Base-by-base conservation (phyloP, 768 basidiomycete species). In the Lactifluus hygrophoroides region DNA sequence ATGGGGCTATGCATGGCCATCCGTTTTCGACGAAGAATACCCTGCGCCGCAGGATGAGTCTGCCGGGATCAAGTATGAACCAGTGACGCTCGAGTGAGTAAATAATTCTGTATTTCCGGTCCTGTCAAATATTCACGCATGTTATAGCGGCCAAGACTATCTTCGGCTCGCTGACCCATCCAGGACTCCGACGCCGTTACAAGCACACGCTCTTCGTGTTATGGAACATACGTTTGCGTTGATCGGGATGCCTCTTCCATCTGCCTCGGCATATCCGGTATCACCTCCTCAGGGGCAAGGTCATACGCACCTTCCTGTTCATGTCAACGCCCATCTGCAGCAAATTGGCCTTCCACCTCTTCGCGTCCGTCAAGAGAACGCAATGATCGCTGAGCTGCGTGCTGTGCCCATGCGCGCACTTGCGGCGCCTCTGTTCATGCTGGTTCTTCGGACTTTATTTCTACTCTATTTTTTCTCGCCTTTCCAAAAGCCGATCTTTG, bases 1-100 rank as follows among this genome's bases (percentile, higher is more conserved):
- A 10, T 62, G 67, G 52, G 75, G 77, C 35, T 77, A 72, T 52
- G 38, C 65, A 19, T 80, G 78, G 78, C 78, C 78, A 13, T 54
- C 68, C 16, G 62, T 77, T 19, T 66, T 79, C 25, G 79, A 80
- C 38, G 67, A 69, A 32, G 67, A 65, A n/a, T 60, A 50, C 32
- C 64, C 64, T 16, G 32, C 61, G 28, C 38, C 45, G 3, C 45
- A 60, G 43, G 57, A 56, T 17, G 57, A 64, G 55, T 35, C 54
- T 13, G 42, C 43, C 0, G 64, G 61, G 21, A 48, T 64, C 30
- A 63, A 63, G 46, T 64, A 64, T 35, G 62, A 59, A 34, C 47
- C 38, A 8, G 55, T 46, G 21, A 64, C 50, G 3, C 52, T 64
- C 23, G 45, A 63, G 64, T 64, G 25, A 23, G 64, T 56, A 16